Evolutionary conservation across 139 green algal species (phyloP).

Genomic region (Astrephomene gubernaculifera): DNA sequence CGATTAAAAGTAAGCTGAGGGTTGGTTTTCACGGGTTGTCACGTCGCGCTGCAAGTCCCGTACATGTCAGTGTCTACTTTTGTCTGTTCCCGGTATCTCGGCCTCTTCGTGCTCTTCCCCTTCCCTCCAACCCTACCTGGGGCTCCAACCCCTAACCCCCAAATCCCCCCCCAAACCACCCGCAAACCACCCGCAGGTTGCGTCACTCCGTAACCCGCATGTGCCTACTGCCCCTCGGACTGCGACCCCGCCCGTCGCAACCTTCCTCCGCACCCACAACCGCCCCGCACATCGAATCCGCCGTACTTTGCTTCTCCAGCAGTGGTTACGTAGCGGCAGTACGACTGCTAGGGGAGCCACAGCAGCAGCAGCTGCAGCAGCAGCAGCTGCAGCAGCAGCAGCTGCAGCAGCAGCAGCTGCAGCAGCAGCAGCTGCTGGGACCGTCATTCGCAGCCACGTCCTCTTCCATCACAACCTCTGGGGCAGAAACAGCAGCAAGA

Average conservation of each 20-base stretch:
- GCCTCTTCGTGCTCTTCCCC: neutral
- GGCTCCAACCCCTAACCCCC: too few relatives aligned
- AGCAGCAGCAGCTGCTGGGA: neutral
- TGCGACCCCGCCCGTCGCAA: neutral
- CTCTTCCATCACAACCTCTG: too few relatives aligned
- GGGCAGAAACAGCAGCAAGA: too few relatives aligned
- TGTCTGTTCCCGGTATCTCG: too few relatives aligned
- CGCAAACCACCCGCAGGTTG: neutral
- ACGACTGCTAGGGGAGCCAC: neutral
- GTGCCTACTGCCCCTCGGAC: constrained; percentile 2
- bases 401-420: neutral
- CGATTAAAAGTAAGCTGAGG: too few relatives aligned
- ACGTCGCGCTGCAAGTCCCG: too few relatives aligned
- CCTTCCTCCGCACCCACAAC: neutral
- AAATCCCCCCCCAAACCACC: neutral
- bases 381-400: neutral
- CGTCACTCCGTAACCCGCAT: constrained; percentile 27
- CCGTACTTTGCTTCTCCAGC: constrained; percentile 15
- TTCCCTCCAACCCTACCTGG: neutral
- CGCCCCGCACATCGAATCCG: neutral
- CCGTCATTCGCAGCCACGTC: too few relatives aligned
- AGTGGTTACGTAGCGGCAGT: neutral
- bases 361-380: neutral
- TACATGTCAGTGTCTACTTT: too few relatives aligned
- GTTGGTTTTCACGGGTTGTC: too few relatives aligned